Conservation (phyloP, 83 land plant genomes). For the Isoetes engelmannii region DNA sequence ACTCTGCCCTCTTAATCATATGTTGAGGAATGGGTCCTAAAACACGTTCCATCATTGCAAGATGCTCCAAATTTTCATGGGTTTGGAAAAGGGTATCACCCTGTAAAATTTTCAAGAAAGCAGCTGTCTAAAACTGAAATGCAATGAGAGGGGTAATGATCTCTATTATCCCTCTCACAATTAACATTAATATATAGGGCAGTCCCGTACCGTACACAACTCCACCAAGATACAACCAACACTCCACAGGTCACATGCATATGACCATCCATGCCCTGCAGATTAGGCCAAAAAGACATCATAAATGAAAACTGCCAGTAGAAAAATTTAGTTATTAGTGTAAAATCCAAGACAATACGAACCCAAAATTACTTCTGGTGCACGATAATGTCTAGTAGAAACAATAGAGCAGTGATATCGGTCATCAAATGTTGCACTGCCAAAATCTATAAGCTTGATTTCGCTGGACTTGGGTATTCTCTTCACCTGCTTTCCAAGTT, state of each 20-base stretch:
- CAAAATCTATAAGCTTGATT: constrained; percentile 88
- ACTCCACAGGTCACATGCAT: constrained; percentile 93
- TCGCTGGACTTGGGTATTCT: constrained; percentile 69
- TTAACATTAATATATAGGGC: too few relatives aligned
- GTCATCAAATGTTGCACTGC: constrained; percentile 70
- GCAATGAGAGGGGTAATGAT: too few relatives aligned
- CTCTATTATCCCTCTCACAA: too few relatives aligned
- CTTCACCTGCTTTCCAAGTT: constrained; percentile 49
- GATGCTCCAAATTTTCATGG: constrained; percentile 90
- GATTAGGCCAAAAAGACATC: background rate
- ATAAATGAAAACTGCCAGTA: background rate
- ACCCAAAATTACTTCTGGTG: constrained; percentile 91
- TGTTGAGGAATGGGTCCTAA: constrained; percentile 70
- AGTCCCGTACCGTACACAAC: constrained; percentile 59
- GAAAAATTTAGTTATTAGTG: background rate
- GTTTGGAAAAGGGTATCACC: constrained; percentile 84
- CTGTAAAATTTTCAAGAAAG: constrained; percentile 26
- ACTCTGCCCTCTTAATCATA: constrained; percentile 69
- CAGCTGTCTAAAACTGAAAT: constrained; percentile 1
- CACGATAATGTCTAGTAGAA: constrained; percentile 90
- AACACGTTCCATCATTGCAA: constrained; percentile 95
- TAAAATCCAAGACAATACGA: constrained; percentile 1
- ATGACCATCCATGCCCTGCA: constrained; percentile 83
- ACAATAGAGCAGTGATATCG: constrained; percentile 53
- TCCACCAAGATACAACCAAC: constrained; percentile 89